phyloP scores from a whole-genome alignment of 306 rosid genomes.

The Malus asiatica region DNA sequence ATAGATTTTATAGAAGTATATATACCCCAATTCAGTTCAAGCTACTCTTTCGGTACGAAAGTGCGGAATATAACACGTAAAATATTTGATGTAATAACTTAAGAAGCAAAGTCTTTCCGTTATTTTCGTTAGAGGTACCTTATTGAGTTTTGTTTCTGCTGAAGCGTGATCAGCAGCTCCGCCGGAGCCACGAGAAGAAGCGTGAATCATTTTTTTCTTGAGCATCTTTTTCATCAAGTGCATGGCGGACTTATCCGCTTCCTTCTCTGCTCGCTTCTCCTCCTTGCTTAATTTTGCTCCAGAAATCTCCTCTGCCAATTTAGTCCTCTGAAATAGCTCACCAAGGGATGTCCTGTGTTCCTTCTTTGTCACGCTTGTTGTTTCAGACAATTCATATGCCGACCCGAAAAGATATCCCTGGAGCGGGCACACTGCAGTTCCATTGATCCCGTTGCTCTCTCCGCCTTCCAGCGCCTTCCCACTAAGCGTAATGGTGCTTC shows the following conservation, averaged over 20 bases:
- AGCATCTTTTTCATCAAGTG: slow-evolving; percentile 62
- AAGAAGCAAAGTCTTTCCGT: background rate
- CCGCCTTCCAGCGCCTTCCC: slow-evolving; percentile 61
- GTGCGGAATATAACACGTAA: background rate
- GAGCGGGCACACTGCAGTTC: slow-evolving; percentile 61
- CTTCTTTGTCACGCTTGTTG: slow-evolving; percentile 53
- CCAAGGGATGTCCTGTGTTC: slow-evolving; percentile 82
- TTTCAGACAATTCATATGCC: slow-evolving; percentile 60
- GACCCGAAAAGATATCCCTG: slow-evolving; percentile 82
- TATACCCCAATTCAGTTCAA: background rate
- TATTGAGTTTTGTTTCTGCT: slow-evolving; percentile 63
- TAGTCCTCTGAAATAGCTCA: slow-evolving; percentile 70
- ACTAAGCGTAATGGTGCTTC: slow-evolving; percentile 67
- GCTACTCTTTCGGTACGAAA: background rate
- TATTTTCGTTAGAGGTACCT: slow-evolving; percentile 38
- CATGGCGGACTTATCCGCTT: slow-evolving; percentile 58
- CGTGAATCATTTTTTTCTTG: slow-evolving; percentile 54
- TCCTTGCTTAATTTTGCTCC: slow-evolving; percentile 44
- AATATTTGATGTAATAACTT: background rate
- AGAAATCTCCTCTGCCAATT: slow-evolving; percentile 50
- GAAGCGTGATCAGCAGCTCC: slow-evolving; percentile 51
- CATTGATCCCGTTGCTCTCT: slow-evolving; percentile 39
- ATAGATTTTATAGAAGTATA: background rate
- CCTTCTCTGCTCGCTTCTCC: slow-evolving; percentile 47
- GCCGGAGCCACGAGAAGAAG: slow-evolving; percentile 44